Evolutionary conservation across 2,329 filamentous ascomycete species (phyloP).

Genomic region (Emergomyces africanus): DNA sequence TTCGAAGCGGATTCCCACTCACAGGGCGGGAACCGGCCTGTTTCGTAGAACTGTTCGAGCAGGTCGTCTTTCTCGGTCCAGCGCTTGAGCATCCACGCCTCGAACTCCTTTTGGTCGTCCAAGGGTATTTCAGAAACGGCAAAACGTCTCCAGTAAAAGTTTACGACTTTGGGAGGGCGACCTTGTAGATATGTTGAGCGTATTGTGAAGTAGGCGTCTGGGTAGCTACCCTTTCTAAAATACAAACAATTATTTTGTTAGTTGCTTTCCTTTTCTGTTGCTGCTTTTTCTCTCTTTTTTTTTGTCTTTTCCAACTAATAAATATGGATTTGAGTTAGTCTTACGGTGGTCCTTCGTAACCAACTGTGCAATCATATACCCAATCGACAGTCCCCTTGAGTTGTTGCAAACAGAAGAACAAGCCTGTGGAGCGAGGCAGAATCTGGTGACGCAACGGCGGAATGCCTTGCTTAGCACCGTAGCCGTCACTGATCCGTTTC

Average conservation of each 20-base stretch:
- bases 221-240: constrained; percentile 59
- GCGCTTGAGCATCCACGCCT: constrained; percentile 68
- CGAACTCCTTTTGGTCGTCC: constrained; percentile 60
- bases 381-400: constrained; percentile 47
- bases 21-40: constrained; percentile 61
- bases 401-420: constrained; percentile 50
- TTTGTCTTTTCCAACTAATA: too few relatives aligned
- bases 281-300: too few relatives aligned
- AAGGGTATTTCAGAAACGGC: constrained; percentile 68
- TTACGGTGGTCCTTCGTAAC: constrained; percentile 87
- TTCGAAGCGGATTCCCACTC: constrained; percentile 43
- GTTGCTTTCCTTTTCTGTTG: background rate
- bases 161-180: constrained; percentile 82
- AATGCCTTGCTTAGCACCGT: constrained; percentile 45
- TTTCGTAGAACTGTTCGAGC: constrained; percentile 68
- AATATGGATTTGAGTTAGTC: constrained; percentile 32
- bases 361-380: constrained; percentile 72
- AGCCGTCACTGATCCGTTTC: constrained; percentile 42
- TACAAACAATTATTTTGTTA: background rate
- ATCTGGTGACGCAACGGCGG: constrained; percentile 46
- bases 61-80: constrained; percentile 91
- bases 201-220: constrained; percentile 83
- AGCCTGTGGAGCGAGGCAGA: constrained; percentile 48
- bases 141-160: constrained; percentile 92
- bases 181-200: constrained; percentile 80